These are phyloP conservation scores for Pseudozyma sp. DNA, from an alignment of 1,284 basidiomycete genomes.

Conservation along the genomic window DNA sequence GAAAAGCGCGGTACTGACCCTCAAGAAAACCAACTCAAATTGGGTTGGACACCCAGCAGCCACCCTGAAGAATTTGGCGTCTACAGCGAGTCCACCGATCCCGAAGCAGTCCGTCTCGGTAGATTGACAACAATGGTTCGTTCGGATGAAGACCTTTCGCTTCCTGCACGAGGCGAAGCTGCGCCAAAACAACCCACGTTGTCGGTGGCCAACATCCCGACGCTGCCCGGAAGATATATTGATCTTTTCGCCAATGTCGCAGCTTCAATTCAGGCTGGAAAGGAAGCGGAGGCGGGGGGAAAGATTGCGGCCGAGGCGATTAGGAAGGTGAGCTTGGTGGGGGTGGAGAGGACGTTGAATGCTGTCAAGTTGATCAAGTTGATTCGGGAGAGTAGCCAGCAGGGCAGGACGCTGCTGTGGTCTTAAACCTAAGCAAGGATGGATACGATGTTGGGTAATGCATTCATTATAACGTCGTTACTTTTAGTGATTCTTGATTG, in stretches of 20 bases:
- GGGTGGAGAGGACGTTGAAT: conserved; percentile 49
- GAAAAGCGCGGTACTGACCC: conserved; percentile 65
- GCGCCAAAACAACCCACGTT: conserved; percentile 57
- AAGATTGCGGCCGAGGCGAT: conserved; percentile 29
- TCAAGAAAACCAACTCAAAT: conserved; percentile 66
- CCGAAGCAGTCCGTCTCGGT: conserved; percentile 50
- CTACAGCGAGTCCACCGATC: conserved; percentile 52
- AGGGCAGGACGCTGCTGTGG: conserved; percentile 54
- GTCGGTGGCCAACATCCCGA: conserved; percentile 57
- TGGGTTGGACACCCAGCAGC: conserved; percentile 56
- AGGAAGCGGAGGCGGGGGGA: conserved; percentile 32
- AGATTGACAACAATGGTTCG: conserved; percentile 54
- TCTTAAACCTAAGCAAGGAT: neutral
- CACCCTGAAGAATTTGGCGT: conserved; percentile 62
- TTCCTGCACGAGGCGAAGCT: conserved; percentile 18
- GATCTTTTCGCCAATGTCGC: conserved; percentile 63
- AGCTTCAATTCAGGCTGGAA: conserved; percentile 51
- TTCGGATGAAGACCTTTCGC: conserved; percentile 30
- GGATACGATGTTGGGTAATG: conserved; percentile 1
- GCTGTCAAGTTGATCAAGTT: conserved; percentile 58
- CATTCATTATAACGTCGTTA: conserved; percentile 1
- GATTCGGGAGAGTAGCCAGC: conserved; percentile 51
- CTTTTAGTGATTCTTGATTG: too few relatives aligned
- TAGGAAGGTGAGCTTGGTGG: conserved; percentile 34
- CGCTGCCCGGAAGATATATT: conserved; percentile 63